Evolutionary conservation across 495 filamentous ascomycete genomes (phyloP).

Genomic region (Daldinia concentrica): DNA sequence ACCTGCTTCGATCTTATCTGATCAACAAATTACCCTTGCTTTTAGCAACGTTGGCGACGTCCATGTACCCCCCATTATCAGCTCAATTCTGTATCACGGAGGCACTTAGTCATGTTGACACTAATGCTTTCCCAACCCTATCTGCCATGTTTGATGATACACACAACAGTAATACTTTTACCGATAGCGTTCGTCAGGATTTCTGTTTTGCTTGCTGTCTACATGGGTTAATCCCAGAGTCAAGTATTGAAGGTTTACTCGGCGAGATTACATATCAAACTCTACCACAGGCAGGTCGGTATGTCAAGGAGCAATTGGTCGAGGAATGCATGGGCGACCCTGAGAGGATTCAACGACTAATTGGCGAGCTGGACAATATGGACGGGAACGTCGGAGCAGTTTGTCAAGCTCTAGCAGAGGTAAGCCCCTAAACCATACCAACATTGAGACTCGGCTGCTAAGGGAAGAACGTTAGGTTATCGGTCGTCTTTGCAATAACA

Average conservation of each 20-base stretch:
- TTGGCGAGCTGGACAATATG: constrained; percentile 86
- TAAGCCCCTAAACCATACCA: constrained; percentile 45
- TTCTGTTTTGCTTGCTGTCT: constrained; percentile 92
- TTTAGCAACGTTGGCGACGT: constrained; percentile 68
- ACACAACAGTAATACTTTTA: constrained; percentile 71
- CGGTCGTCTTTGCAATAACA: constrained; percentile 76
- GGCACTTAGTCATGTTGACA: constrained; percentile 78
- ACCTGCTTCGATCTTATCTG: constrained; percentile 87
- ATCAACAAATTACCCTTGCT: constrained; percentile 92
- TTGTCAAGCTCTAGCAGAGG: constrained; percentile 81
- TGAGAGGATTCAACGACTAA: constrained; percentile 75
- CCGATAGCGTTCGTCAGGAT: constrained; percentile 88
- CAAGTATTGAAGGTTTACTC: constrained; percentile 79
- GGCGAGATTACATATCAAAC: constrained; percentile 88
- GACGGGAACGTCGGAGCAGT: constrained; percentile 95
- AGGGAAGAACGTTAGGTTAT: constrained; percentile 68
- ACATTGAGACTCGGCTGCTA: neutral
- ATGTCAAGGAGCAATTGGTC: constrained; percentile 78
- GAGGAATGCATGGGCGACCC: constrained; percentile 76
- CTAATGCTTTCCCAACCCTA: constrained; percentile 80
- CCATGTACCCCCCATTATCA: constrained; percentile 70
- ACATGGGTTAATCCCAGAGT: constrained; percentile 80
- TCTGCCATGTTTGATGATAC: constrained; percentile 81
- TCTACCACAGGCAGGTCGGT: constrained; percentile 76
- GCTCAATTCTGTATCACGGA: constrained; percentile 82